phyloP scores from a whole-genome alignment of 768 basidiomycete species.

The Phylloporus sp. region DNA sequence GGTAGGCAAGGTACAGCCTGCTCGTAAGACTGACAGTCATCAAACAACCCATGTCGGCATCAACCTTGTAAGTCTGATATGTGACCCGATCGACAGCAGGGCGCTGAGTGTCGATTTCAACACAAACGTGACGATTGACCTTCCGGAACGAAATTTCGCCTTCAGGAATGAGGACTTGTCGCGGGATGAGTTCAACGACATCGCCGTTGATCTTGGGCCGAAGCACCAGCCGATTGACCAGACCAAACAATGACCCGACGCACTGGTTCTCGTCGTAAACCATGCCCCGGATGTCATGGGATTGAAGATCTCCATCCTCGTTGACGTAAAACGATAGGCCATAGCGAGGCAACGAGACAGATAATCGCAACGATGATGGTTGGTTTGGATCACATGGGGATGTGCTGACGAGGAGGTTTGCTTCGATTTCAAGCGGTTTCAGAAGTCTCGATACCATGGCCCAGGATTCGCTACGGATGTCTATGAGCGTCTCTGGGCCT shows the following conservation, averaged over 20 bases:
- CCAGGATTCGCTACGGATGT: conserved; percentile 27
- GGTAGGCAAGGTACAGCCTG: conserved; percentile 36
- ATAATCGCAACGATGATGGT: conserved; percentile 9
- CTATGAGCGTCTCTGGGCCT: conserved; percentile 17
- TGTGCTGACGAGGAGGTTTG: conserved; percentile 20
- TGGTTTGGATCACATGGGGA: background rate
- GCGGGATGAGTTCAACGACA: background rate
- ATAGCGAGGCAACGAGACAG: conserved; percentile 38
- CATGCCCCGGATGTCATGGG: conserved; percentile 38
- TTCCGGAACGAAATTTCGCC: conserved; percentile 33
- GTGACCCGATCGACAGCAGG: background rate
- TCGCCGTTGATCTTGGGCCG: conserved; percentile 17
- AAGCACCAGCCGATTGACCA: conserved; percentile 39
- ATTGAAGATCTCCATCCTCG: conserved; percentile 33
- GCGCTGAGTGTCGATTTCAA: conserved; percentile 1
- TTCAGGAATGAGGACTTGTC: conserved; percentile 37
- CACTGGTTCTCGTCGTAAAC: conserved; percentile 39
- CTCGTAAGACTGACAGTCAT: conserved; percentile 13
- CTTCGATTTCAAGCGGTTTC: conserved; percentile 17
- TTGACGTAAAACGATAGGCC: conserved; percentile 39
- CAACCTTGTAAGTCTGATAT: conserved; percentile 27
- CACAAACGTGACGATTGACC: conserved; percentile 8
- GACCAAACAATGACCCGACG: conserved; percentile 42
- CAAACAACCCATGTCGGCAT: conserved; percentile 28
- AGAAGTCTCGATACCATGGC: conserved; percentile 23